Percentiles rank a stretch among this genome's conserved stretches.
Evolutionary conservation across 140 eudicot genomes (phyloP).

Genomic region (Senecio squalidus): DNA sequence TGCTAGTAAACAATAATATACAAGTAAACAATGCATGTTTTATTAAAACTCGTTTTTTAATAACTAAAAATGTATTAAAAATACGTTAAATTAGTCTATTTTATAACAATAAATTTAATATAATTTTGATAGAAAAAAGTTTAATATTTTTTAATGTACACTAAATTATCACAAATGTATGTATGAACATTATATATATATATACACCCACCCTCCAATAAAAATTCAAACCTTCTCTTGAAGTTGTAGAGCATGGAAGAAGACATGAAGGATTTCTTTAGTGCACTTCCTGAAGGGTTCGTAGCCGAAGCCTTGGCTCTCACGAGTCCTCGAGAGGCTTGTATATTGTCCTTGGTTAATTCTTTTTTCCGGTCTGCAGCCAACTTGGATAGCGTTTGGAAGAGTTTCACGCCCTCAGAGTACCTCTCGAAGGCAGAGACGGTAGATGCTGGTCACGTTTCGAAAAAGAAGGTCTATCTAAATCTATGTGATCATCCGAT

Average conservation of each 20-base stretch:
- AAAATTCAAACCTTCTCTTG: neutral
- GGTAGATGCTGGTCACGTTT: constrained; percentile 1
- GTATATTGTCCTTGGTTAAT: constrained; percentile 33
- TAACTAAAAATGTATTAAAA: too few relatives aligned
- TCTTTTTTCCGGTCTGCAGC: constrained; percentile 44
- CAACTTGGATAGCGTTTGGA: constrained; percentile 52
- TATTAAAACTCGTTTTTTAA: too few relatives aligned
- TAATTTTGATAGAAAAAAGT: too few relatives aligned
- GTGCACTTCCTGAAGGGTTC: constrained; percentile 47
- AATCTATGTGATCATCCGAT: constrained; percentile 44
- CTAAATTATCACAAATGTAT: too few relatives aligned
- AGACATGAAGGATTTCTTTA: constrained; percentile 11
- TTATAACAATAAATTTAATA: too few relatives aligned
- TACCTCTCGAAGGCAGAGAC: constrained; percentile 15
- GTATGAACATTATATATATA: too few relatives aligned
- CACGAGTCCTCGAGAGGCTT: constrained; percentile 49
- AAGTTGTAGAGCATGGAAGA: neutral
- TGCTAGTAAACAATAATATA: too few relatives aligned
- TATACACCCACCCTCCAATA: too few relatives aligned
- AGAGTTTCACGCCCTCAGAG: constrained; percentile 39
- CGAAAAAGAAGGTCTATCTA: constrained; percentile 36
- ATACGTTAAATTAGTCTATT: too few relatives aligned
- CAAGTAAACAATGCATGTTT: too few relatives aligned
- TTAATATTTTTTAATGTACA: too few relatives aligned
- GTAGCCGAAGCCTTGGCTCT: constrained; percentile 35